Evolutionary conservation across 2,329 filamentous ascomycete species (phyloP).

Genomic region (Fusarium floridanum): DNA sequence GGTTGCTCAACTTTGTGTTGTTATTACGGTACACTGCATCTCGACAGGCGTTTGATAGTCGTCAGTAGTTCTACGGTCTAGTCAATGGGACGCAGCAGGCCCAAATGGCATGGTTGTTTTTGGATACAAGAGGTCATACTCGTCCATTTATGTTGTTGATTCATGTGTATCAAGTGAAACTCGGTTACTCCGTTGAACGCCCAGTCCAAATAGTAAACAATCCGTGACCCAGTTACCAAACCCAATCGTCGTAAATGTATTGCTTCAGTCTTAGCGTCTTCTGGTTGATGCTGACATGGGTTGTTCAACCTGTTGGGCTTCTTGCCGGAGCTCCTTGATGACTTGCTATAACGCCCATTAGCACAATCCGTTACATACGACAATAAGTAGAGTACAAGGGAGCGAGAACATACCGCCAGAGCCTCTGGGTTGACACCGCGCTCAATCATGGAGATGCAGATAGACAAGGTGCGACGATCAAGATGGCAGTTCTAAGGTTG

Average conservation of each 20-base stretch:
- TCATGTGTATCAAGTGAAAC: constrained; percentile 5
- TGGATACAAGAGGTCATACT: constrained; percentile 1
- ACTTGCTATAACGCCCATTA: constrained; percentile 60
- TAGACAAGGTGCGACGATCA: constrained; percentile 89
- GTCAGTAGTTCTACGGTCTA: constrained; percentile 6
- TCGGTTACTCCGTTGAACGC: constrained; percentile 28
- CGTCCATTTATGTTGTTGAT: neutral
- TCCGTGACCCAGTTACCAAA: neutral
- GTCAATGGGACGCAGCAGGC: constrained; percentile 16
- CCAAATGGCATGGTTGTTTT: constrained; percentile 17
- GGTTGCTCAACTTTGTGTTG: constrained; percentile 23
- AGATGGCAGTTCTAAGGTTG: constrained; percentile 86
- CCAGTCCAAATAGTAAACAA: neutral
- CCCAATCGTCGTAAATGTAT: neutral
- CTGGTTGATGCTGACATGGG: constrained; percentile 48
- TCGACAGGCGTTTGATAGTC: constrained; percentile 26
- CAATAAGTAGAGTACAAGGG: too few relatives aligned
- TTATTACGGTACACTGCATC: constrained; percentile 33
- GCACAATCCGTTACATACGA: neutral
- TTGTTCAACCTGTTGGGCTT: constrained; percentile 65
- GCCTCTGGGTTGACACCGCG: constrained; percentile 97
- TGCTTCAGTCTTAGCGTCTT: constrained; percentile 37
- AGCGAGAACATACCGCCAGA: constrained; percentile 76
- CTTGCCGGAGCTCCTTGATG: constrained; percentile 70
- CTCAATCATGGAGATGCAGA: constrained; percentile 97